phyloP scores from a whole-genome alignment of 2,329 filamentous ascomycete genomes.

The Aspergillus japonicus region DNA sequence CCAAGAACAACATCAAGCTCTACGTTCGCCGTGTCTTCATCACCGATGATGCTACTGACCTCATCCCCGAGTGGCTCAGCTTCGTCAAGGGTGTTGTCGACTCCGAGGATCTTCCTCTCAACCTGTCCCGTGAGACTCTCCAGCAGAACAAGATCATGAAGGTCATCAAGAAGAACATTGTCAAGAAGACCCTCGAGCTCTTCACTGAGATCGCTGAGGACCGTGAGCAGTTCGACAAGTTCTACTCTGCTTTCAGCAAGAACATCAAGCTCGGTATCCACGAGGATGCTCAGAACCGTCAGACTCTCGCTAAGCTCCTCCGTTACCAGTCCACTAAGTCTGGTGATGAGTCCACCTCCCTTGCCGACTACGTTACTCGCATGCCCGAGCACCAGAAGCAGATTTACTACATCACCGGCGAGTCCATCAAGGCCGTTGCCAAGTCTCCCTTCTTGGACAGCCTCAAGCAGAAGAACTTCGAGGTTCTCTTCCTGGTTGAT shows the following conservation, averaged over 20 bases:
- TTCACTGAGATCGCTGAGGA: constrained; percentile 99
- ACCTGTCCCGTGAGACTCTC: constrained; percentile 98
- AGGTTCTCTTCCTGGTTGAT: constrained; percentile 98
- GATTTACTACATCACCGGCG: constrained; percentile 99
- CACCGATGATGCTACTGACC: constrained; percentile 97
- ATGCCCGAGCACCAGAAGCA: constrained; percentile 99
- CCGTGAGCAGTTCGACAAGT: constrained; percentile 99
- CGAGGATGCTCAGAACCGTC: constrained; percentile 98
- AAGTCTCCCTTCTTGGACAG: constrained; percentile 99
- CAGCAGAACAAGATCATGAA: constrained; percentile 99
- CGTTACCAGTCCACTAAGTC: constrained; percentile 99
- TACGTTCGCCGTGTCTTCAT: constrained; percentile 99
- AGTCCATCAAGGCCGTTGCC: constrained; percentile 96
- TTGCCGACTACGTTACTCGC: constrained; percentile 95
- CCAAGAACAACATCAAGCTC: constrained; percentile 99
- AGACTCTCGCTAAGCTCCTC: constrained; percentile 90
- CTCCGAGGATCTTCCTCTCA: constrained; percentile 98
- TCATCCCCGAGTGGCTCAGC: constrained; percentile 98
- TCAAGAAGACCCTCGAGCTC: constrained; percentile 99
- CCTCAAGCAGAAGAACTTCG: constrained; percentile 98
- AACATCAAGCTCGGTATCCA: constrained; percentile 99
- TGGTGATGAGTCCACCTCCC: constrained; percentile 90
- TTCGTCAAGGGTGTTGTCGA: constrained; percentile 99
- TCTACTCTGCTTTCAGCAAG: constrained; percentile 99
- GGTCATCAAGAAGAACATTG: constrained; percentile 99